These are phyloP conservation scores for Arthrobotrys sinensis DNA, from an alignment of 2,329 filamentous ascomycete genomes.

Conservation along the genomic window DNA sequence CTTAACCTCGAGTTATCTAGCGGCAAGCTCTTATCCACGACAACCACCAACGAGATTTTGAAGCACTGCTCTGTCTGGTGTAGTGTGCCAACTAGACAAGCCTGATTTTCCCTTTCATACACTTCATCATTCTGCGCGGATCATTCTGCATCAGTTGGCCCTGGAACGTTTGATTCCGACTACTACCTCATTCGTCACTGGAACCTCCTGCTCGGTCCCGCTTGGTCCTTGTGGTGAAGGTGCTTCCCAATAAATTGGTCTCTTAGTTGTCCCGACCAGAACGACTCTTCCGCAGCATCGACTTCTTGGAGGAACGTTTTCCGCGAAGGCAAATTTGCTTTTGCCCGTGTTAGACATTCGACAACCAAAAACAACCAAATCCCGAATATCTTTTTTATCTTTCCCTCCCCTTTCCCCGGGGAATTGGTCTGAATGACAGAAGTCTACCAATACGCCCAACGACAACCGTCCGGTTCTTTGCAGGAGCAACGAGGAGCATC, in stretches of 20 bases:
- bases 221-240: slow-evolving; percentile 42
- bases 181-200: slow-evolving; percentile 50
- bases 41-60: slow-evolving; percentile 24
- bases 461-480: slow-evolving; percentile 56
- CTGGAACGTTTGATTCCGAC: slow-evolving; percentile 57
- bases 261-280: slow-evolving; percentile 49
- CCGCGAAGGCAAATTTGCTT: slow-evolving; percentile 31
- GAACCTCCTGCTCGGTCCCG: slow-evolving; percentile 39
- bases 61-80: slow-evolving; percentile 8
- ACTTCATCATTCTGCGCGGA: slow-evolving; percentile 32
- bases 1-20: slow-evolving; percentile 25
- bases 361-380: slow-evolving; percentile 14
- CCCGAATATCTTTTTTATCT: slow-evolving; percentile 14
- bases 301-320: slow-evolving; percentile 32
- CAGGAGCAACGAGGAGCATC: slow-evolving; percentile 60
- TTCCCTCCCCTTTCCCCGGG: slow-evolving; percentile 28
- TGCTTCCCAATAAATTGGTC: slow-evolving; percentile 57
- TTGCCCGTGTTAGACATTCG: slow-evolving; percentile 33
- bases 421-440: slow-evolving; percentile 60
- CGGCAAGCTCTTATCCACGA: slow-evolving; percentile 33
- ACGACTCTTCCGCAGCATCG: slow-evolving; percentile 31
- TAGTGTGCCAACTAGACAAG: slow-evolving; percentile 29
- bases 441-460: slow-evolving; percentile 53
- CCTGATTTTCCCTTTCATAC: slow-evolving; percentile 32
- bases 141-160: slow-evolving; percentile 41